These are phyloP conservation scores for Pseudogymnoascus sp. DNA, from an alignment of 2,329 filamentous ascomycete species.

Conservation along the genomic window DNA sequence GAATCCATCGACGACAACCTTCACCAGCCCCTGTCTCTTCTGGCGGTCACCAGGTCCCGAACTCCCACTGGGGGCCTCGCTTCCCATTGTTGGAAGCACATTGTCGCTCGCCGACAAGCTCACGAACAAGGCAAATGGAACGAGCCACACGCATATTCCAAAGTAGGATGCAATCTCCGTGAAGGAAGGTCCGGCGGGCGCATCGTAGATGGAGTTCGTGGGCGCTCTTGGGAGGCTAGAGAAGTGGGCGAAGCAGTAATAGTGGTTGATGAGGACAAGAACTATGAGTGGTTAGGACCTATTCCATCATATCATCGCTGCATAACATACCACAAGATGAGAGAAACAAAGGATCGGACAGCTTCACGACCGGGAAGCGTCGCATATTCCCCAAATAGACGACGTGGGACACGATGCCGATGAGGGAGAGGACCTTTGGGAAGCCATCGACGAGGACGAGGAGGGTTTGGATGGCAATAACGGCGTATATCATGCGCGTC, in stretches of 20 bases:
- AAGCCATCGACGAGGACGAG: slow-evolving; percentile 81
- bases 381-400: slow-evolving; percentile 84
- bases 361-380: slow-evolving; percentile 67
- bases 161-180: slow-evolving; percentile 95
- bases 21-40: slow-evolving; percentile 58
- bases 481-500: slow-evolving; percentile 72
- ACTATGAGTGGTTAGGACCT: slow-evolving; percentile 35
- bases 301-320: slow-evolving; percentile 14
- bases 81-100: slow-evolving; percentile 85
- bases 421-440: slow-evolving; percentile 62
- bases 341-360: slow-evolving; percentile 81
- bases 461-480: slow-evolving; percentile 66
- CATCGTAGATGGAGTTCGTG: slow-evolving; percentile 54
- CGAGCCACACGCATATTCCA: slow-evolving; percentile 91
- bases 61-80: slow-evolving; percentile 45
- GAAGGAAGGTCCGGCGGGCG: slow-evolving; percentile 60
- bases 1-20: slow-evolving; percentile 54
- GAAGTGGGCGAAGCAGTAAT: slow-evolving; percentile 93
- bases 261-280: slow-evolving; percentile 84
- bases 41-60: slow-evolving; percentile 30
- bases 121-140: slow-evolving; percentile 92
- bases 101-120: slow-evolving; percentile 92
- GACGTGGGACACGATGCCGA: slow-evolving; percentile 74
- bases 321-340: slow-evolving; percentile 63
- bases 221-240: slow-evolving; percentile 55